Evolutionary conservation across 2,329 filamentous ascomycete genomes (phyloP), one percentile per base, ranked within the genome.

Genomic region (Ceratocystis alfenasii): DNA sequence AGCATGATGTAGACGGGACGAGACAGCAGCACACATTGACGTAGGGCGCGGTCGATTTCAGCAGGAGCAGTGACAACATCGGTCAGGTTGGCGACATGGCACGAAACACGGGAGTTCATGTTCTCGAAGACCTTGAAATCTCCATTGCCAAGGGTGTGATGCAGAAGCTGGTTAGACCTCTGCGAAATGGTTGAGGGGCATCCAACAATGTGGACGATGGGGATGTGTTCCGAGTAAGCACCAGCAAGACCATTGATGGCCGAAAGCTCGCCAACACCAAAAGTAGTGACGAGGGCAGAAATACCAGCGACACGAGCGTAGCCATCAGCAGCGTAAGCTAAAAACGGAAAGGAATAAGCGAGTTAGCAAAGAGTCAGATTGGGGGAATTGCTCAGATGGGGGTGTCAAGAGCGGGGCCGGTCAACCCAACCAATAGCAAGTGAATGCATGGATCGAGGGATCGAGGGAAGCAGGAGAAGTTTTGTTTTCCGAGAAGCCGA

Each of bases 1-100:
- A 95, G 78, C 73, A 87, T 87, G 70, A 95, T 85, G 75, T 95
- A 95, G 62, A 95, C 88, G 2, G 91, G 91, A 22, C 88, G 82
- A 68, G 86, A 89, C 66, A 83, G 79, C 57, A 89, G 75, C 77
- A 83, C 90, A 74, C 89, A 94, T 75, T 90, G 81, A 41, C 83
- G 82, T 33, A 95, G 80, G 2, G 87, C 84, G 71, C 89, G 81
- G 73, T 95, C 91, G 70, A 95, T 92, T 71, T 90, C 83, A 15
- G 79, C 78, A 8, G 89, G 86, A 53, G 88, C 88, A 69, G 89
- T 86, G 67, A 80, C 75, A 1, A 87, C 83, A 69, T 89, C 81
- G 72, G 84, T 86, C 66, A 95, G 80, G 71, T 87, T 86, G 65
- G 87, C 85, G 48, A 88, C 80, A 25, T 84, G 83, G 73, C 85